Evolutionary conservation across 805 yeast species (phyloP).

Genomic region (Saccharomycopsis olivae): DNA sequence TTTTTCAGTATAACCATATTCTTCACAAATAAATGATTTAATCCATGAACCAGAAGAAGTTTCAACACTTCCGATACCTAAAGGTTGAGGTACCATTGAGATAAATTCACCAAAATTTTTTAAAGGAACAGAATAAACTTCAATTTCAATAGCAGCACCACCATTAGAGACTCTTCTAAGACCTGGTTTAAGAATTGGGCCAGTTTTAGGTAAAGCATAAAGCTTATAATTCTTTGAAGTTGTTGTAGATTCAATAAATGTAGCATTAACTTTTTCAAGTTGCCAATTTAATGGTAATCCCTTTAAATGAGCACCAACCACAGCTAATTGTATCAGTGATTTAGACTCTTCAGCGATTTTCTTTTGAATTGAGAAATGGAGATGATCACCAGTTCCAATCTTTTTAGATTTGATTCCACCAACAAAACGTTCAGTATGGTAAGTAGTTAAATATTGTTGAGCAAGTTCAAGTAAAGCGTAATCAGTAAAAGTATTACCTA

Average conservation of each 20-base stretch:
- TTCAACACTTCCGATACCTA: conserved; percentile 92
- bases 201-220: conserved; percentile 66
- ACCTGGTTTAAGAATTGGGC: conserved; percentile 83
- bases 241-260: conserved; percentile 50
- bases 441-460: conserved; percentile 45
- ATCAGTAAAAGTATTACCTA: conserved; percentile 77
- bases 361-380: conserved; percentile 35
- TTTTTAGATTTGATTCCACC: conserved; percentile 6
- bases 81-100: conserved; percentile 83
- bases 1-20: conserved; percentile 59
- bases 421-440: conserved; percentile 17
- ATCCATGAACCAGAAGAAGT: conserved; percentile 72
- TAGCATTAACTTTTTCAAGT: conserved; percentile 72
- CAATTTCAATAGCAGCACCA: conserved; percentile 62
- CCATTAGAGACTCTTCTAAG: conserved; percentile 49
- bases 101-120: conserved; percentile 77
- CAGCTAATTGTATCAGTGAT: conserved; percentile 60
- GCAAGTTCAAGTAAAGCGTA: conserved; percentile 84
- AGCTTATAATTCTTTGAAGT: conserved; percentile 66
- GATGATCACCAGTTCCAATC: conserved; percentile 35
- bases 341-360: conserved; percentile 25
- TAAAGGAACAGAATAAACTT: conserved; percentile 73
- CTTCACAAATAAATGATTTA: conserved; percentile 93
- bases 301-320: conserved; percentile 89
- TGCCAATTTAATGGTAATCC: conserved; percentile 95